Conservation (phyloP, 2,329 filamentous ascomycete species). For the Tolypocladium guangdongense region DNA sequence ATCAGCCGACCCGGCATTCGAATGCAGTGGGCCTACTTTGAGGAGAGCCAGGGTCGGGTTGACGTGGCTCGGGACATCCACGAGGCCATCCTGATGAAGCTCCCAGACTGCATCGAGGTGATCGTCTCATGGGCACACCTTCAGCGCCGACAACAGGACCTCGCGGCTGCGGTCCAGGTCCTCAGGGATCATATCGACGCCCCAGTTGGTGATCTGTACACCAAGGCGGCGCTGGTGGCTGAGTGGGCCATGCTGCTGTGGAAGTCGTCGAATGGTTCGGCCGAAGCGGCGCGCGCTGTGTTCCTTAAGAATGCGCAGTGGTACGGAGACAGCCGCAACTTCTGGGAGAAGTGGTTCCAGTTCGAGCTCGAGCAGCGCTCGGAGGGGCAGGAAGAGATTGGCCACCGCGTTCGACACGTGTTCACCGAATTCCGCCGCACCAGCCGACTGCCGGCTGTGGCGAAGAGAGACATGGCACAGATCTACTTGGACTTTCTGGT, state of each 20-base stretch:
- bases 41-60: constrained; percentile 70
- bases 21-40: constrained; percentile 87
- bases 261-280: constrained; percentile 66
- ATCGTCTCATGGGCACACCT: constrained; percentile 83
- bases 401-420: constrained; percentile 68
- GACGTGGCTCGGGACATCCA: constrained; percentile 80
- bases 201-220: constrained; percentile 58
- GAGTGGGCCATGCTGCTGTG: constrained; percentile 82
- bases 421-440: constrained; percentile 64
- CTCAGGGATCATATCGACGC: constrained; percentile 74
- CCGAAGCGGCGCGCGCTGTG: constrained; percentile 70
- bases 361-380: constrained; percentile 76
- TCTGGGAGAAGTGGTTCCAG: constrained; percentile 81
- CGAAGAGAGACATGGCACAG: constrained; percentile 65
- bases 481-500: constrained; percentile 77
- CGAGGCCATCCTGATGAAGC: constrained; percentile 60
- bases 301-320: constrained; percentile 74
- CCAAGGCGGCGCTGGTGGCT: constrained; percentile 77
- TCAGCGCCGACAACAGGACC: constrained; percentile 68
- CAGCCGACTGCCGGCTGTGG: constrained; percentile 55
- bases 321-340: constrained; percentile 75
- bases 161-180: constrained; percentile 75
- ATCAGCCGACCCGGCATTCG: constrained; percentile 76
- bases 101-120: constrained; percentile 78
- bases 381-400: constrained; percentile 53